Base-by-base conservation (phyloP, 164 flowering plant species). In the Hamamelis virginiana region DNA sequence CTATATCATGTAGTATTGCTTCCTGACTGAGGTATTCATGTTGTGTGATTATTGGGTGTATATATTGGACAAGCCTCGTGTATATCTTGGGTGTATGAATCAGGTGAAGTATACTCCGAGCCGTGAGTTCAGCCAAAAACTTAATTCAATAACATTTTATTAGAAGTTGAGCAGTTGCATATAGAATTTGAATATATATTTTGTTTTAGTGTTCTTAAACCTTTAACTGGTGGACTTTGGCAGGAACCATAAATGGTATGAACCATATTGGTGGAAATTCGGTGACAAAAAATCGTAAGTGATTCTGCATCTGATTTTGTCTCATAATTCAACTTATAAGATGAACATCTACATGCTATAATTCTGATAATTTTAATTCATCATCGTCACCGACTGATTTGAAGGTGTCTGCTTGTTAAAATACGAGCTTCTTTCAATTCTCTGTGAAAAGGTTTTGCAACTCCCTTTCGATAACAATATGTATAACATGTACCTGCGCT, bases 211-310 rank as follows among this genome's bases (percentile, higher is more conserved):
- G 2, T 28, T 57, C 50, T 62, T 55, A 60, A n/a, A 53, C 23
- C 60, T 50, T 9, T 16, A 23, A 26, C 46, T 46, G 12, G 59
- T 64, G 46, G 55, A 46, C 28, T 13, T 57, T 63, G 67, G 66
- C 85, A 94, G 98, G 85, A 67, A 60, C 66, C 88, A 88, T 69
- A 89, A 88, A 83, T 94, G 98, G 98, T 91, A 91, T 83, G 97
- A 94, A 78, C 97, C 98, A 41, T 95, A 94, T 53, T 94, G 97
- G 97, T 94, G 98, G 98, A 94, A 92, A 65, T 94, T 94, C 66
- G 98, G 97, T 11, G 97, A 92, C 72, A 83, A 84, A 47, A 94
- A 91, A 88, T 76, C 95, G 98, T 94, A 75, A 91, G 98, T 85
- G 33, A 11, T 3, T n/a, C n/a, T n/a, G n/a, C 50, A 10, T 55